phyloP scores from a whole-genome alignment of 306 rosid genomes.

The Castanospermum australe region DNA sequence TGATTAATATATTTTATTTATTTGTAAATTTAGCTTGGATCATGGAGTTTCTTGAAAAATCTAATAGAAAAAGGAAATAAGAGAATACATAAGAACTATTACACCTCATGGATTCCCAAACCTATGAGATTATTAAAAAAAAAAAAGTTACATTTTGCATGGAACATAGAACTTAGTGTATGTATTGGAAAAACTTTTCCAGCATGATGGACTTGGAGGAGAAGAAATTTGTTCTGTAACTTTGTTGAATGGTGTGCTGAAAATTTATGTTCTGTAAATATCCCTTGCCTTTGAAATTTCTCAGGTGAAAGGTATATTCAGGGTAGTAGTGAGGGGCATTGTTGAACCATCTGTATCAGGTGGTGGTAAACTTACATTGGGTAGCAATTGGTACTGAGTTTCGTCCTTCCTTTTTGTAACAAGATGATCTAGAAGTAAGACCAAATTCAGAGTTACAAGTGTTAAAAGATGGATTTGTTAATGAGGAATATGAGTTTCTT shows the following conservation, averaged over 20 bases:
- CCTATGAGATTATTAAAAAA: background rate
- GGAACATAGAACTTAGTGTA: background rate
- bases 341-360: no score
- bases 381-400: no score
- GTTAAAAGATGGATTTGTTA: no score
- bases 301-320: background rate
- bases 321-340: no score
- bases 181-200: background rate
- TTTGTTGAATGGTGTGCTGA: background rate
- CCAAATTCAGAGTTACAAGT: background rate
- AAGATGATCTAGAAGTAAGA: background rate
- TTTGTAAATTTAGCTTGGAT: background rate
- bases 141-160: background rate
- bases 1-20: background rate
- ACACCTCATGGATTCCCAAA: background rate
- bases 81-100: background rate
- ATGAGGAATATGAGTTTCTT: no score
- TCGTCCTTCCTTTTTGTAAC: background rate
- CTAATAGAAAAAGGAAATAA: background rate
- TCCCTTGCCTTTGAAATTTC: no score
- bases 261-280: no score
- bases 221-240: background rate
- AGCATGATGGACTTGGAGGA: background rate
- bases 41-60: background rate
- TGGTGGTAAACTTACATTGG: no score